phyloP scores from a whole-genome alignment of 805 yeast genomes.

The Candida awuae region DNA sequence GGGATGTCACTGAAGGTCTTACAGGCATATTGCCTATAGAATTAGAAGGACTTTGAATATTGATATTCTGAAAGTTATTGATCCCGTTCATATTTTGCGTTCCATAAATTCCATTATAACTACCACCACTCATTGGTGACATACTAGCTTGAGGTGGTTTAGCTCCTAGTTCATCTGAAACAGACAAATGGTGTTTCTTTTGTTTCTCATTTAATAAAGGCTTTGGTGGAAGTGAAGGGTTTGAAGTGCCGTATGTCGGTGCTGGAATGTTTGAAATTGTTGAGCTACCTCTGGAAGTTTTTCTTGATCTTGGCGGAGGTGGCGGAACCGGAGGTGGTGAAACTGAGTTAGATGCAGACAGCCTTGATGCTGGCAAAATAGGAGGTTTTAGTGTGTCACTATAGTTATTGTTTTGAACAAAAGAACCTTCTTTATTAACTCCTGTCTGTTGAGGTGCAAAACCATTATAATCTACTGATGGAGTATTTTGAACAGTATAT shows the following conservation, averaged over 20 bases:
- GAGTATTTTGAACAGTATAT: too few species aligned
- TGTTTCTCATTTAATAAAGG: constrained; percentile 24
- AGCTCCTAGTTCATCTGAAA: constrained; percentile 10
- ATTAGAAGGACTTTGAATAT: background rate
- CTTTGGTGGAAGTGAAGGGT: constrained; percentile 26
- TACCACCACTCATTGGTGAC: background rate
- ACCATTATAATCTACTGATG: too few species aligned
- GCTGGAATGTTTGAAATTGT: constrained; percentile 6
- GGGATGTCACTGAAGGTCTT: too few species aligned
- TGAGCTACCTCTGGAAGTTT: constrained; percentile 20
- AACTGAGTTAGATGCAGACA: constrained; percentile 13
- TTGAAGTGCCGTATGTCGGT: background rate
- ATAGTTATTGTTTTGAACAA: constrained; percentile 24
- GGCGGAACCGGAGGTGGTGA: constrained; percentile 22
- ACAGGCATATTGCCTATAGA: too few species aligned
- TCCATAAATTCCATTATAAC: too few species aligned
- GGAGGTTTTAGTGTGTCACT: constrained; percentile 13
- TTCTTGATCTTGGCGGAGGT: constrained; percentile 26
- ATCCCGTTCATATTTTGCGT: background rate
- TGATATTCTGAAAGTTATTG: background rate
- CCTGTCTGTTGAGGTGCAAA: too few species aligned
- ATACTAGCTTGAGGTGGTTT: background rate
- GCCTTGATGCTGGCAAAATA: constrained; percentile 20
- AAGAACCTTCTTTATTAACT: too few species aligned
- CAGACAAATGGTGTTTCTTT: constrained; percentile 22